Conservation (phyloP, 148 eudicot species). For the Diospyros lotus region DNA sequence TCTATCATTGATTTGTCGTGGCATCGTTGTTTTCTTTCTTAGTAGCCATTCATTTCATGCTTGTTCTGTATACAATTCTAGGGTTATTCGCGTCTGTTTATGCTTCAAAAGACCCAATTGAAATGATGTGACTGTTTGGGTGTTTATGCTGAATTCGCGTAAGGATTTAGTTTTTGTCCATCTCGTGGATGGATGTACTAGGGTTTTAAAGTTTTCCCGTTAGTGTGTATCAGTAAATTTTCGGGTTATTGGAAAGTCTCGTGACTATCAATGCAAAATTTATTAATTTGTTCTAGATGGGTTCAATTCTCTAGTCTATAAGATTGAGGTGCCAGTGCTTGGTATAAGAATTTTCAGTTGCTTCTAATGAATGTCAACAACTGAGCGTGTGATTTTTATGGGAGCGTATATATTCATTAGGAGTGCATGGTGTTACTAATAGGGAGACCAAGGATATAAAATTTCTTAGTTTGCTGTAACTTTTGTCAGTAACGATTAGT, state of each 20-base stretch:
- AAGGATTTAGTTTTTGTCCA: not conserved
- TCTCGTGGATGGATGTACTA: not conserved
- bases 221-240: not conserved
- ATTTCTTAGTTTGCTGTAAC: not conserved
- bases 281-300: not conserved
- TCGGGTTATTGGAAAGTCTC: not conserved
- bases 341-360: not conserved
- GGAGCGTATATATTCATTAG: not conserved
- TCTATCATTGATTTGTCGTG: not conserved
- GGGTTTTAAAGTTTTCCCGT: constrained; percentile 3
- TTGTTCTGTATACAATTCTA: not conserved
- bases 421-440: no score
- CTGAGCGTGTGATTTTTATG: not conserved
- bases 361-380: not conserved
- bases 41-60: not conserved
- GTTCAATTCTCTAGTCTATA: not conserved
- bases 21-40: constrained; percentile 1
- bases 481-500: not conserved
- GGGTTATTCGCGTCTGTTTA: constrained; percentile 5
- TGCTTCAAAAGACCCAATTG: not conserved
- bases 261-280: not conserved
- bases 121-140: not conserved
- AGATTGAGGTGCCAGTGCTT: not conserved
- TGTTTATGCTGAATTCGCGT: not conserved
- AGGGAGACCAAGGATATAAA: not conserved